Conservation (phyloP, 495 filamentous ascomycete genomes). For the Aspergillus sclerotioniger region DNA sequence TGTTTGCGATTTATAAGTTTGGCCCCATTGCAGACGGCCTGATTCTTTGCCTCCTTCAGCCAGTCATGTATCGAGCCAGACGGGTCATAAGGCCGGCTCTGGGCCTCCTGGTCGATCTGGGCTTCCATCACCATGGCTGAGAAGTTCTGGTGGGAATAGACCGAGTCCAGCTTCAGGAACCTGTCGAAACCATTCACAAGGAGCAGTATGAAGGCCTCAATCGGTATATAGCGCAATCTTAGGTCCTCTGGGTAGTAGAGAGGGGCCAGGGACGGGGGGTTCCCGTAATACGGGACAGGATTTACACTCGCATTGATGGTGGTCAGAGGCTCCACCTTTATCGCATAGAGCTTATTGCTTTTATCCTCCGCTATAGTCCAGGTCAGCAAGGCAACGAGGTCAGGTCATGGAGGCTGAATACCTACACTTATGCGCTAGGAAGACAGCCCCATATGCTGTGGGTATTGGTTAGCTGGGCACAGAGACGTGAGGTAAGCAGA, state of each 20-base stretch:
- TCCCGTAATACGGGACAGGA: too few relatives aligned
- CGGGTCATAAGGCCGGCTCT: background rate
- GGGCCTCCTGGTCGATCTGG: background rate
- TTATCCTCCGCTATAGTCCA: background rate
- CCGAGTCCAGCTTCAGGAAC: slow-evolving; percentile 28
- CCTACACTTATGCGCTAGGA: slow-evolving; percentile 19
- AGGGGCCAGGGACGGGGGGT: background rate
- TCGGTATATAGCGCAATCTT: slow-evolving; percentile 17
- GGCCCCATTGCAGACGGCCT: background rate
- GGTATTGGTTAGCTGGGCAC: background rate
- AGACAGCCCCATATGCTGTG: slow-evolving; percentile 25
- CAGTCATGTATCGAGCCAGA: background rate
- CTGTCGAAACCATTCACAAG: slow-evolving; percentile 20
- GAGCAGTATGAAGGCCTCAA: slow-evolving; percentile 26
- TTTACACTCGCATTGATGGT: background rate
- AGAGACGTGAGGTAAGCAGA: background rate
- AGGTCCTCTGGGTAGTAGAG: slow-evolving; percentile 9
- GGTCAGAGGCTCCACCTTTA: background rate
- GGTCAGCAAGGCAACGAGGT: background rate
- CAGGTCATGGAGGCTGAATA: background rate
- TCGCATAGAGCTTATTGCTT: background rate
- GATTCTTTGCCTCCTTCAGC: background rate
- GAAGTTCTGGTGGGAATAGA: slow-evolving; percentile 25
- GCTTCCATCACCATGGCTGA: slow-evolving; percentile 18
- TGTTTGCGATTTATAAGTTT: slow-evolving; percentile 2